Evolutionary conservation across 2,329 filamentous ascomycete species (phyloP), one percentile per base, ranked within the genome.

Genomic region (Colletotrichum lini): DNA sequence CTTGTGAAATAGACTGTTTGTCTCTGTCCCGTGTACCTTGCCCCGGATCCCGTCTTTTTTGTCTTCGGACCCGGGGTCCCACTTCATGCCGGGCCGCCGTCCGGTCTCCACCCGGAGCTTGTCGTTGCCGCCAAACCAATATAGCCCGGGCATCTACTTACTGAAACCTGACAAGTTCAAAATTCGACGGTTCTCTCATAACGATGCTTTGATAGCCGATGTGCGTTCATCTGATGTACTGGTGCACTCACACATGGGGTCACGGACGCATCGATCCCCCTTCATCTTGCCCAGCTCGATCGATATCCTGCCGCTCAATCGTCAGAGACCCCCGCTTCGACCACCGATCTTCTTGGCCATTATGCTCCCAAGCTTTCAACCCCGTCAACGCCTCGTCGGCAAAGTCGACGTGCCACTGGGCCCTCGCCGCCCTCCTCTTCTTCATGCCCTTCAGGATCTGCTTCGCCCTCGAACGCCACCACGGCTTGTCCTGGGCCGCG

Each of bases 401-500:
- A n/a, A 64, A 65, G 5, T 57, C 52, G 38, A 58, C 35, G 7
- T 74, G 74, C 74, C 71, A 74, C 30, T 12, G 21, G 44, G 61
- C 21, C 18, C 49, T 47, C 16, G 67, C 65, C 0, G 50, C 2
- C 26, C 65, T 38, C 2, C 62, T 73, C 54, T 67, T 64, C 49
- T 64, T 72, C 40, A 75, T 23, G 5, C 67, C 57, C 49, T 70
- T 73, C 3, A 61, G 47, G 2, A 75, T 18, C n/a, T 26, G 50
- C 47, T 66, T 71, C 23, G 66, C 26, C 3, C 70, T 60, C 40
- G 65, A 61, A 38, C 45, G 49, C 70, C 70, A 73, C 68, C 58
- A 72, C 16, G 50, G 4, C 45, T 67, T 68, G 0, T 67, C 59
- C 42, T 70, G 58, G 42, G 15, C n/a, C 13, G 60, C 57, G 13